Base-by-base conservation (phyloP, 2,329 filamentous ascomycete genomes). In the Lojkania enalia region DNA sequence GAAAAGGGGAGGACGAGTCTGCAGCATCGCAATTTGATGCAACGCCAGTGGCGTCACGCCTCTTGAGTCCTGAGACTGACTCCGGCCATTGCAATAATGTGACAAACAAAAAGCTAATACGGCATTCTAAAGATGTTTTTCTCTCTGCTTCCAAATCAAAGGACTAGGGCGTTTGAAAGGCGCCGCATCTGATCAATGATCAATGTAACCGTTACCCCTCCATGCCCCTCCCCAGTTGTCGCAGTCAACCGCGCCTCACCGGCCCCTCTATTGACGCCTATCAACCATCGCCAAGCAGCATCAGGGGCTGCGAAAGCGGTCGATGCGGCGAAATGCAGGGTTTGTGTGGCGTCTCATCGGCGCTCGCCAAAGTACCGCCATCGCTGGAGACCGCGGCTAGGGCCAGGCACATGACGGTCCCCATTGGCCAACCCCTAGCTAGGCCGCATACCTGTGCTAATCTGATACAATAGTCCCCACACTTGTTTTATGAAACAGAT, bases 391-490 rank as follows among this genome's bases (percentile, higher is more conserved):
- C 49, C 49, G 44, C 39, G 44, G 52, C 37, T 11, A 48, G 48
- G 46, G 49, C 50, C 51, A 63, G 61, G 58, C 32, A 57, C 52
- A 36, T 47, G 7, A n/a, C 38, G 7, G 14, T 13, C 44, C 35
- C 56, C 44, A 65, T 64, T 57, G 61, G 61, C 39, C 29, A 32
- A 35, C 35, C 47, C 42, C 25, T 38, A 20, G 37, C 44, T 39
- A 40, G 52, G 52, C 52, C 39, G 39, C 42, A 58, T 50, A 56
- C 52, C 53, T 56, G 45, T 21, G 48, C 49, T 44, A 30, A 44
- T 57, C 63, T 67, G 61, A 66, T 55, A 61, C 64, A 44, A 52
- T 64, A 66, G 60, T 52, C 53, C 55, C 63, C 61, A 67, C 63
- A 37, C 20, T 48, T 48, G 60, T 58, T 61, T 65, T 54, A 57